Evolutionary conservation across 257 asterid genomes (phyloP).

Genomic region (Agastache rugosa): DNA sequence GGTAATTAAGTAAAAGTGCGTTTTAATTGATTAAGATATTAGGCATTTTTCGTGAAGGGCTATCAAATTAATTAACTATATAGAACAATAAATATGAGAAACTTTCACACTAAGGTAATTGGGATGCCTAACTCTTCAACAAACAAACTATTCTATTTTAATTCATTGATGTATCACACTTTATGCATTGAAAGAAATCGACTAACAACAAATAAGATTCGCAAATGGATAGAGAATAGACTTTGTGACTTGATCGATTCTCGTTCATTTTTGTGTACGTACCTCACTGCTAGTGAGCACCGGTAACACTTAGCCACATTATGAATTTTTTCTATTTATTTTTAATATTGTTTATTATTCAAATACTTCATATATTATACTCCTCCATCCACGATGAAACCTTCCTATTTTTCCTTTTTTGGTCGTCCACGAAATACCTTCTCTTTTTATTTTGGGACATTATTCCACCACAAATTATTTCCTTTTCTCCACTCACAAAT

Average conservation of each 20-base stretch:
- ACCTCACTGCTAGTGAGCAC: too few species aligned
- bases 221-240: neutral
- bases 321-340: too few species aligned
- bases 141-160: neutral
- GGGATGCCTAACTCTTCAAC: constrained; percentile 5
- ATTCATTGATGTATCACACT: neutral
- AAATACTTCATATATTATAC: too few species aligned
- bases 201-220: neutral
- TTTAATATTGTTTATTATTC: too few species aligned
- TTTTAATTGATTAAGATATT: neutral
- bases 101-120: neutral
- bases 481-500: too few species aligned
- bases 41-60: neutral
- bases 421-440: too few species aligned
- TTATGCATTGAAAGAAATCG: neutral
- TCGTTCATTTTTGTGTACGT: neutral
- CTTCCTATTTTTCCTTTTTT: too few species aligned
- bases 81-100: neutral
- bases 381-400: too few species aligned
- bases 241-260: neutral
- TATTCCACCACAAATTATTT: too few species aligned
- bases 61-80: neutral
- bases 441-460: too few species aligned
- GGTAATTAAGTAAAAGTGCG: neutral
- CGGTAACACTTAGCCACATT: too few species aligned